Evolutionary conservation across 768 basidiomycete genomes (phyloP).

Genomic region (Boletellus ananiceps): DNA sequence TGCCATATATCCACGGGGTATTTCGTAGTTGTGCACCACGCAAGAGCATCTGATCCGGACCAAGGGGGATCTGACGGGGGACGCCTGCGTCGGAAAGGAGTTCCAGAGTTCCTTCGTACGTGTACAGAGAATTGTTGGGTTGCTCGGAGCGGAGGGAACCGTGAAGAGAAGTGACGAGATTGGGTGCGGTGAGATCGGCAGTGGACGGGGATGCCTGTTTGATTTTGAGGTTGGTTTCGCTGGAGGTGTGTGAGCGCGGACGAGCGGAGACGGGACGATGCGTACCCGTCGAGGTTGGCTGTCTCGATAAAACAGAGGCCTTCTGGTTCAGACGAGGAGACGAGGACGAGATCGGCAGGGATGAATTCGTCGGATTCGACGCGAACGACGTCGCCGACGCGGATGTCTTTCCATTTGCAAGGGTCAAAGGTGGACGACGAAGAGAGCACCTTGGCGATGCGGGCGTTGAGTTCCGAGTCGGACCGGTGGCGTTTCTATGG

Average conservation of each 20-base stretch:
- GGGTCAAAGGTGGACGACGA: constrained; percentile 59
- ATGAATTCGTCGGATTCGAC: constrained; percentile 92
- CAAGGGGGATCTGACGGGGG: constrained; percentile 81
- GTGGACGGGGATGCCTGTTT: constrained; percentile 92
- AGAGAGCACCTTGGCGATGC: constrained; percentile 70
- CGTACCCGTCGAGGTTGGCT: constrained; percentile 92
- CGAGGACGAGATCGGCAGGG: constrained; percentile 85
- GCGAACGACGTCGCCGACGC: constrained; percentile 89
- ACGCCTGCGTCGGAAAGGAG: constrained; percentile 50
- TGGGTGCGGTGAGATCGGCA: constrained; percentile 68
- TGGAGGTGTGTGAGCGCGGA: constrained; percentile 25
- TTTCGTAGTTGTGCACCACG: constrained; percentile 95
- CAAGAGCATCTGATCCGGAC: constrained; percentile 91
- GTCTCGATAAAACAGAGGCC: constrained; percentile 98
- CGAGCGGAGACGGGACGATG: neutral
- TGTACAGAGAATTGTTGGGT: constrained; percentile 96
- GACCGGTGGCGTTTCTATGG: constrained; percentile 92
- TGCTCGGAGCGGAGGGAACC: constrained; percentile 92
- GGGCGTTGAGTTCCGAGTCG: constrained; percentile 86
- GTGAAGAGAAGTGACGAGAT: constrained; percentile 63
- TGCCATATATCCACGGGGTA: constrained; percentile 93
- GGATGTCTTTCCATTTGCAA: constrained; percentile 84
- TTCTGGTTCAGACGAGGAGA: constrained; percentile 93
- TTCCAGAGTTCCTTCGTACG: constrained; percentile 82
- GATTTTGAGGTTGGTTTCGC: constrained; percentile 98